These are phyloP conservation scores for Pleurotus tuber-regium DNA, from an alignment of 768 basidiomycete genomes.

Conservation along the genomic window DNA sequence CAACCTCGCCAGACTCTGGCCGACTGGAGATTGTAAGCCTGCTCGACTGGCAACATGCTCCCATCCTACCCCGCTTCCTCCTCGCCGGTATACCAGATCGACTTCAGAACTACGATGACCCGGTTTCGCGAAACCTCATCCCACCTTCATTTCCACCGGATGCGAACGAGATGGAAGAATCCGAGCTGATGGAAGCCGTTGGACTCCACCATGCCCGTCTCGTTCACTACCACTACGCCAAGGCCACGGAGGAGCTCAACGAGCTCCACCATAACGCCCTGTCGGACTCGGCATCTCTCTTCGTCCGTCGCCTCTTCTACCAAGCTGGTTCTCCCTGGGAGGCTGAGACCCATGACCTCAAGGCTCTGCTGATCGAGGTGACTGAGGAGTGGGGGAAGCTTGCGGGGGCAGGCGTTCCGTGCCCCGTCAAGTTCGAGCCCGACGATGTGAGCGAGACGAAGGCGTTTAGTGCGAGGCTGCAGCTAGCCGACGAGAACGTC, in stretches of 20 bases:
- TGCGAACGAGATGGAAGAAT: slow-evolving; percentile 37
- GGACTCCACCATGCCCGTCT: slow-evolving; percentile 43
- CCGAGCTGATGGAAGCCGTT: slow-evolving; percentile 27
- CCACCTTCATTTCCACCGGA: slow-evolving; percentile 43
- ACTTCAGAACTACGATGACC: slow-evolving; percentile 48
- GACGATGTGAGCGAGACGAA: slow-evolving; percentile 41
- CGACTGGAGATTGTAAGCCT: slow-evolving; percentile 35
- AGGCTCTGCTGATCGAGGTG: slow-evolving; percentile 42
- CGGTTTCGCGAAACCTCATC: slow-evolving; percentile 32
- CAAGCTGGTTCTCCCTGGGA: slow-evolving; percentile 47
- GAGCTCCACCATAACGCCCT: slow-evolving; percentile 36
- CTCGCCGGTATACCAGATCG: slow-evolving; percentile 39
- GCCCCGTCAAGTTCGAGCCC: slow-evolving; percentile 44
- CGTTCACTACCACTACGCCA: slow-evolving; percentile 49
- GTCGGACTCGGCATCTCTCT: slow-evolving; percentile 30
- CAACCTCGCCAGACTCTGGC: slow-evolving; percentile 40
- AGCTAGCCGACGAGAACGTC: slow-evolving; percentile 26
- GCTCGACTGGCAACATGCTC: slow-evolving; percentile 56
- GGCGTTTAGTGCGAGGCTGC: slow-evolving; percentile 31
- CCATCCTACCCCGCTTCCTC: slow-evolving; percentile 53
- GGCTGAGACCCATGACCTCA: slow-evolving; percentile 47
- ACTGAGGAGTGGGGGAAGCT: slow-evolving; percentile 41
- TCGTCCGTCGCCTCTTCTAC: slow-evolving; percentile 41
- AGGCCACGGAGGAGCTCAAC: slow-evolving; percentile 43
- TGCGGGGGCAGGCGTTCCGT: slow-evolving; percentile 33